Percentiles rank a stretch among this genome's conserved stretches.
Evolutionary conservation across 2,329 filamentous ascomycete genomes (phyloP).

Genomic region (Pseudogymnoascus sp.): DNA sequence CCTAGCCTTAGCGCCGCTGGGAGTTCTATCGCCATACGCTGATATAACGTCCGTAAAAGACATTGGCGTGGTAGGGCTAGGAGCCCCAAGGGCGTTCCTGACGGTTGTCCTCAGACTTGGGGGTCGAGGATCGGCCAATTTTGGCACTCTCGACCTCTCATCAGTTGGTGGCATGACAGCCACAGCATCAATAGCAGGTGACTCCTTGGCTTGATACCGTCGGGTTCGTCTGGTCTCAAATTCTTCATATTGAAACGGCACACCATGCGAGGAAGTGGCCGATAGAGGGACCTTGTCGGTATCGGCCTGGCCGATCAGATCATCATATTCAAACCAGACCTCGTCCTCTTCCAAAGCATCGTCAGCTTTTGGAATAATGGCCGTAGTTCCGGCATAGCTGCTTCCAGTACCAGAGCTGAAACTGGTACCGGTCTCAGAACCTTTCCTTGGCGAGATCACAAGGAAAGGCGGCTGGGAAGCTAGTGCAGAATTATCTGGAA

Average conservation of each 20-base stretch:
- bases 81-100: conserved; percentile 39
- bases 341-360: conserved; percentile 72
- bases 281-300: conserved; percentile 40
- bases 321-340: conserved; percentile 83
- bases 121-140: conserved; percentile 12
- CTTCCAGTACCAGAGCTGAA: conserved; percentile 50
- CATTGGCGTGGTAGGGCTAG: conserved; percentile 39
- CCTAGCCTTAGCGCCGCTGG: conserved; percentile 19
- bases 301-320: conserved; percentile 66
- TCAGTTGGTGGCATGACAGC: conserved; percentile 16
- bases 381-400: conserved; percentile 56
- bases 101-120: conserved; percentile 48
- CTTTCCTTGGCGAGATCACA: conserved; percentile 64
- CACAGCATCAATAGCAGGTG: conserved; percentile 17
- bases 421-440: conserved; percentile 58
- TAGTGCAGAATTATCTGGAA: neutral
- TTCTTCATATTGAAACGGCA: conserved; percentile 49
- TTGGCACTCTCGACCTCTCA: conserved; percentile 10
- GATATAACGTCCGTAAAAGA: conserved; percentile 38
- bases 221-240: conserved; percentile 30
- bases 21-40: conserved; percentile 35
- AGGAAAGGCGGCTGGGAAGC: conserved; percentile 45
- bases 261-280: conserved; percentile 48
- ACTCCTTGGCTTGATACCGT: conserved; percentile 20
- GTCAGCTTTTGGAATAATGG: conserved; percentile 54